Evolutionary conservation across 1,284 basidiomycete species (phyloP).

Genomic region (Stereum hirsutum): DNA sequence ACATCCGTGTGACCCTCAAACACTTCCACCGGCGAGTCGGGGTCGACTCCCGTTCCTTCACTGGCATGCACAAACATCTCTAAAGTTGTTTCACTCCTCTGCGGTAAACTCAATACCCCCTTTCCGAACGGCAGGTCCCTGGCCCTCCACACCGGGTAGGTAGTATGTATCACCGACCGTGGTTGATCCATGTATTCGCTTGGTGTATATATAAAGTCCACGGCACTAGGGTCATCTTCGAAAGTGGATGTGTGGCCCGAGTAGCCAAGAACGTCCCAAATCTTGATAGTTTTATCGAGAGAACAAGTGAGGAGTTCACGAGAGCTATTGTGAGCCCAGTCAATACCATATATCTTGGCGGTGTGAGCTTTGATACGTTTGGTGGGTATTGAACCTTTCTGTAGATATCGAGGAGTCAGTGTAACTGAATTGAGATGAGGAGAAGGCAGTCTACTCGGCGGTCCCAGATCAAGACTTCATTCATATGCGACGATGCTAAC

Average conservation of each 20-base stretch:
- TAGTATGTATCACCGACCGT: conserved; percentile 57
- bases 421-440: conserved; percentile 1
- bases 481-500: conserved; percentile 81
- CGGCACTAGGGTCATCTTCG: not conserved
- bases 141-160: conserved; percentile 92
- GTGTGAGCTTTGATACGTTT: conserved; percentile 71
- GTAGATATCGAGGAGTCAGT: too few species aligned
- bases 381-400: conserved; percentile 88
- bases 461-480: conserved; percentile 83
- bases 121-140: conserved; percentile 88
- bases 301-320: conserved; percentile 87
- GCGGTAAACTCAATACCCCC: conserved; percentile 85
- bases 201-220: not conserved
- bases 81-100: conserved; percentile 77
- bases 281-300: conserved; percentile 87
- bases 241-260: not conserved
- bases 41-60: conserved; percentile 23
- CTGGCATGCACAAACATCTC: conserved; percentile 77
- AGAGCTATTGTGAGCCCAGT: conserved; percentile 76
- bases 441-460: conserved; percentile 45
- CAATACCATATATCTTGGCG: conserved; percentile 91
- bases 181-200: conserved; percentile 26
- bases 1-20: conserved; percentile 91
- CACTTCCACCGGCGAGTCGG: conserved; percentile 50
- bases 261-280: conserved; percentile 52